A percentile compares a stretch with the other conserved stretches of the same genome.
These are phyloP conservation scores for Cyberlindnera bimundalis DNA, from an alignment of 805 yeast genomes.

Conservation along the genomic window DNA sequence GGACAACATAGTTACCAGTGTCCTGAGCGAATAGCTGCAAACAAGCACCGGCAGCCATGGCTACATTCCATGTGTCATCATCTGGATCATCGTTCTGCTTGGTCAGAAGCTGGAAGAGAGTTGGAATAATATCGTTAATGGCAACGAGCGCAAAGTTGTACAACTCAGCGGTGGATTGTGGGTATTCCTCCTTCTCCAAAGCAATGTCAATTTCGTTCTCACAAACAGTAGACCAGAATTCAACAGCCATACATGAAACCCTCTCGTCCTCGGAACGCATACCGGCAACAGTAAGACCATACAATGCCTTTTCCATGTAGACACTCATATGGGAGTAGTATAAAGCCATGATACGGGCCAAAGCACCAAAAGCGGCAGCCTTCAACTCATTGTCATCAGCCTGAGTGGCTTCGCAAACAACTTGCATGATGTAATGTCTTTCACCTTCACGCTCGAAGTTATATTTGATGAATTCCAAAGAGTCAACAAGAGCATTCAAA, in stretches of 20 bases:
- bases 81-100: conserved; percentile 91
- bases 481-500: conserved; percentile 83
- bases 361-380: conserved; percentile 93
- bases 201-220: conserved; percentile 90
- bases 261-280: conserved; percentile 81
- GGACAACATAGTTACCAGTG: conserved; percentile 82
- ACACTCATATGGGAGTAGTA: conserved; percentile 89
- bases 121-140: conserved; percentile 80
- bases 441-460: conserved; percentile 94
- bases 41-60: conserved; percentile 99
- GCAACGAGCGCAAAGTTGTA: conserved; percentile 87
- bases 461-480: conserved; percentile 81
- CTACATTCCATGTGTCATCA: conserved; percentile 95
- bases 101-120: conserved; percentile 72
- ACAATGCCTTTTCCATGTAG: conserved; percentile 96
- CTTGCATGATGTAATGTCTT: conserved; percentile 96
- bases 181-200: conserved; percentile 59
- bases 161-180: conserved; percentile 47
- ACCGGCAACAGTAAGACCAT: conserved; percentile 83
- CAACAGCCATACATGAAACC: conserved; percentile 97
- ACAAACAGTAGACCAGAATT: conserved; percentile 99
- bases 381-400: conserved; percentile 77
- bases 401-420: conserved; percentile 98
- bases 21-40: conserved; percentile 89
- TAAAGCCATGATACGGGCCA: conserved; percentile 85